These are phyloP conservation scores for Stagonosporopsis chrysanthemi DNA, from an alignment of 2,329 filamentous ascomycete species.

Conservation along the genomic window DNA sequence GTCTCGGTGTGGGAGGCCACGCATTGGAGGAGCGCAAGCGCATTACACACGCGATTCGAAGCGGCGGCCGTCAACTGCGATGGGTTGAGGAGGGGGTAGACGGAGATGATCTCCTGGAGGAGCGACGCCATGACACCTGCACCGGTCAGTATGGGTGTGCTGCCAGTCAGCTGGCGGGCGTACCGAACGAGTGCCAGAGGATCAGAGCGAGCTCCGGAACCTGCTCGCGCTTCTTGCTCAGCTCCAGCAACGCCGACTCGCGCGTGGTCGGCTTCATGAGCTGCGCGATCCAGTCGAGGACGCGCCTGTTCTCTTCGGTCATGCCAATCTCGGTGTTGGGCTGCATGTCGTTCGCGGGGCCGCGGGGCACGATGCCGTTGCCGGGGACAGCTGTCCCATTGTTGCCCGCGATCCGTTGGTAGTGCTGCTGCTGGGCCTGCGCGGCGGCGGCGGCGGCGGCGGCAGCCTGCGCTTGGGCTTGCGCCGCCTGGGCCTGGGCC, in stretches of 20 bases:
- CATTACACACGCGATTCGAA: constrained; percentile 96
- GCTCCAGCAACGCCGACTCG: constrained; percentile 88
- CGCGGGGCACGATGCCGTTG: constrained; percentile 47
- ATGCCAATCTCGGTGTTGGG: constrained; percentile 58
- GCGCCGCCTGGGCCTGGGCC: constrained; percentile 56
- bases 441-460: constrained; percentile 62
- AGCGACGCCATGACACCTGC: constrained; percentile 97
- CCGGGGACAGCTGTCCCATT: constrained; percentile 61
- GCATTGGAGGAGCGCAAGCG: constrained; percentile 91
- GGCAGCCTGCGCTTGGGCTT: constrained; percentile 60
- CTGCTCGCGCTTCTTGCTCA: constrained; percentile 98
- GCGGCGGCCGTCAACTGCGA: constrained; percentile 97
- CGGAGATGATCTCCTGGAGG: constrained; percentile 97
- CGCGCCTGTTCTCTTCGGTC: constrained; percentile 89
- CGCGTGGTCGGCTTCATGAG: constrained; percentile 85
- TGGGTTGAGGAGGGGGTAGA: constrained; percentile 95
- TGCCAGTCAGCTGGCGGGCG: constrained; percentile 65
- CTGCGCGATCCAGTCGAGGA: constrained; percentile 92
- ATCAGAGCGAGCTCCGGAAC: constrained; percentile 96
- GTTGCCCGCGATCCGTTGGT: constrained; percentile 74
- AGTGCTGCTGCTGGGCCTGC: constrained; percentile 63
- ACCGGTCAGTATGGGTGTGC: constrained; percentile 23
- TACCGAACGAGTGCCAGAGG: constrained; percentile 98
- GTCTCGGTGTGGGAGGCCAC: constrained; percentile 98
- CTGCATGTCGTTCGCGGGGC: constrained; percentile 50